phyloP scores from a whole-genome alignment of 1,139 yeast species.

The Lodderomyces margitis region DNA sequence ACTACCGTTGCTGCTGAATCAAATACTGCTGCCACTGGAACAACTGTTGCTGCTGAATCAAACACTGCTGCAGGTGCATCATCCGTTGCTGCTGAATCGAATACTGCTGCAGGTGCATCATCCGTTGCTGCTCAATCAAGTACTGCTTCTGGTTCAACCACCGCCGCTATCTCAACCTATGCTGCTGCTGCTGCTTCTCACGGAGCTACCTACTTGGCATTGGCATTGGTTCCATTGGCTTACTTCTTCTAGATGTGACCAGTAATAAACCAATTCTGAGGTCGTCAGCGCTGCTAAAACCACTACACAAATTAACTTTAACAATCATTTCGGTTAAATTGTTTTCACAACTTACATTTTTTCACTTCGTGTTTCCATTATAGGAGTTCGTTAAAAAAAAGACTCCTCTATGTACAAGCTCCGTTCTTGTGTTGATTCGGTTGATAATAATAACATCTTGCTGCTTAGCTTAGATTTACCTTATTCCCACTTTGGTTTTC shows the following conservation, averaged over 20 bases:
- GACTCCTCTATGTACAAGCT: too few species aligned
- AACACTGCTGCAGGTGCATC: slow-evolving; percentile 13
- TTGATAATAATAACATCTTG: too few species aligned
- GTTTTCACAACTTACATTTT: too few species aligned
- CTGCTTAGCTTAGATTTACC: too few species aligned
- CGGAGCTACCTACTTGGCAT: slow-evolving; percentile 25
- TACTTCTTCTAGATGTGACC: slow-evolving; percentile 19
- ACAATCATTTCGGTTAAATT: slow-evolving; percentile 12
- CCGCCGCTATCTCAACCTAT: slow-evolving; percentile 24
- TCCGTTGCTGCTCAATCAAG: slow-evolving; percentile 10
- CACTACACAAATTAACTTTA: not conserved
- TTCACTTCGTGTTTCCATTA: too few species aligned
- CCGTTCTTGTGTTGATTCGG: too few species aligned
- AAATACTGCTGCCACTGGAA: slow-evolving; percentile 15
- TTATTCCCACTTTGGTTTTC: too few species aligned
- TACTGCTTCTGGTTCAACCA: slow-evolving; percentile 23
- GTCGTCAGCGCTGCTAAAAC: too few species aligned
- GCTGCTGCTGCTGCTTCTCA: slow-evolving; percentile 25
- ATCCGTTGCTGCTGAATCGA: slow-evolving; percentile 13
- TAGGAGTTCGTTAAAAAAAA: too few species aligned
- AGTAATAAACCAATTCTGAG: slow-evolving; percentile 1
- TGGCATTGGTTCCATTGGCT: slow-evolving; percentile 28
- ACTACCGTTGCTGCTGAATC: slow-evolving; percentile 17
- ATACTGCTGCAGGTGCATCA: slow-evolving; percentile 11
- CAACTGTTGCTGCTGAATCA: slow-evolving; percentile 8